Evolutionary conservation across 768 basidiomycete genomes (phyloP).

Genomic region (Lyophyllum shimeji): DNA sequence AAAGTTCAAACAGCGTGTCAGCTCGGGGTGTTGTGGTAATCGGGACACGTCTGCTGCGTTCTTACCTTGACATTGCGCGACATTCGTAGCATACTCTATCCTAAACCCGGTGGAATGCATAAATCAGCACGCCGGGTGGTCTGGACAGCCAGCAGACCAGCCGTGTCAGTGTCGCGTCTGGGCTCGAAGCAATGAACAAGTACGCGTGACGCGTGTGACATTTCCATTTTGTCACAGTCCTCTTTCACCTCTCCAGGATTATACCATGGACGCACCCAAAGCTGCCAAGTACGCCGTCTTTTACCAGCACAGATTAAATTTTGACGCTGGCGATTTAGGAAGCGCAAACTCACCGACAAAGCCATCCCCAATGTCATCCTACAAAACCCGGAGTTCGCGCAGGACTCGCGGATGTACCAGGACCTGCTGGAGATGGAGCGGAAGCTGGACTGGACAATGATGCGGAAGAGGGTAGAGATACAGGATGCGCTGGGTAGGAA

Average conservation of each 20-base stretch:
- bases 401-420: conserved; percentile 85
- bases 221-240: not conserved
- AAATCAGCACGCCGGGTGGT: no score
- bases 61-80: not conserved
- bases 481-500: conserved; percentile 82
- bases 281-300: not conserved
- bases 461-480: conserved; percentile 85
- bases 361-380: conserved; percentile 74
- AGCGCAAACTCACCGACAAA: conserved; percentile 79
- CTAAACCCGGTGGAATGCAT: not conserved
- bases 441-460: conserved; percentile 93
- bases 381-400: conserved; percentile 71
- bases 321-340: conserved; percentile 37
- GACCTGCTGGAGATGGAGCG: conserved; percentile 87
- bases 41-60: not conserved
- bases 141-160: no score
- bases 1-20: not conserved
- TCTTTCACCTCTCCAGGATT: not conserved
- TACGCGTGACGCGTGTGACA: not conserved
- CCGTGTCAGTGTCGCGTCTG: not conserved
- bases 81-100: not conserved
- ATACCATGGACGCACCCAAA: not conserved
- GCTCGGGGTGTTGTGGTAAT: no score
- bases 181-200: not conserved
- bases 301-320: not conserved